phyloP scores from a whole-genome alignment of 257 asterid genomes.

The Przewalskia tangutica region DNA sequence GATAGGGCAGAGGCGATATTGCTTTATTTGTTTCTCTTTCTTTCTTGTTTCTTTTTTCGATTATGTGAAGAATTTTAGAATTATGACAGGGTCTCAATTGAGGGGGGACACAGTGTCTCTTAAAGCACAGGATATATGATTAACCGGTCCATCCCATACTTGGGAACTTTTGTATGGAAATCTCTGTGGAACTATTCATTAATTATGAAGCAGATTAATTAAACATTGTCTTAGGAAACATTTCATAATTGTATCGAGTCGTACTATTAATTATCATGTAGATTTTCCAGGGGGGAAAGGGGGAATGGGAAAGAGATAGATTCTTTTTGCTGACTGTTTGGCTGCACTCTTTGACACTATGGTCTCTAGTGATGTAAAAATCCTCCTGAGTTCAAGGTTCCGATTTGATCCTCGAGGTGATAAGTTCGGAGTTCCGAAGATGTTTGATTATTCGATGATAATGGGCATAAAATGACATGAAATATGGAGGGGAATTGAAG shows the following conservation, averaged over 20 bases:
- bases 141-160: conserved; percentile 19
- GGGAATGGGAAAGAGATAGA: background rate
- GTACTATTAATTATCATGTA: background rate
- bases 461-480: too few relatives aligned
- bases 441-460: too few relatives aligned
- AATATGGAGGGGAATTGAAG: too few relatives aligned
- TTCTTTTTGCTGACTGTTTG: background rate
- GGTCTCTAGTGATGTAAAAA: background rate
- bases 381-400: too few relatives aligned
- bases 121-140: conserved; percentile 30
- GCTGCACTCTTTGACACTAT: background rate
- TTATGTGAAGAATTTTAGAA: conserved; percentile 5
- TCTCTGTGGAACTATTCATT: conserved; percentile 33
- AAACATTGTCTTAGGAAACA: background rate
- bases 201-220: conserved; percentile 18
- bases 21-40: conserved; percentile 12
- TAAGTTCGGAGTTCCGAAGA: too few relatives aligned
- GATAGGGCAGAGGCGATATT: background rate
- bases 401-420: too few relatives aligned
- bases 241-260: background rate
- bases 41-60: conserved; percentile 7
- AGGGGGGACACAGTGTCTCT: conserved; percentile 13
- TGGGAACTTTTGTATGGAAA: conserved; percentile 1
- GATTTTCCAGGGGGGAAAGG: background rate
- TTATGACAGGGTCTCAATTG: conserved; percentile 35